Evolutionary conservation across 2,329 filamentous ascomycete species (phyloP).

Genomic region (Aspergillus puulaauensis): DNA sequence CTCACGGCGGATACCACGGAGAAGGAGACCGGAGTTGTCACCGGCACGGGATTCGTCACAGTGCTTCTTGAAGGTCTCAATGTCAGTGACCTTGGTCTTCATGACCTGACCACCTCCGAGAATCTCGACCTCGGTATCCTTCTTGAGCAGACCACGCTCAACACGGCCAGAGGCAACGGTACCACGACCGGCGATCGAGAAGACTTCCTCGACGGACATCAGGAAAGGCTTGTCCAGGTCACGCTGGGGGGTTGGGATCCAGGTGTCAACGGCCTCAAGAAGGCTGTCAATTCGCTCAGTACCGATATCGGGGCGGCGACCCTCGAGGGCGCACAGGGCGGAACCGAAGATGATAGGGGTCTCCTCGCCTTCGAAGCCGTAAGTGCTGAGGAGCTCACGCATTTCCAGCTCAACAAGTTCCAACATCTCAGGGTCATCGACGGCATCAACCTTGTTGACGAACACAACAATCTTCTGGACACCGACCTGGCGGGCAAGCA

Average conservation of each 20-base stretch:
- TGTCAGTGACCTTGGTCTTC: conserved; percentile 99
- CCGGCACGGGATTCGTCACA: conserved; percentile 94
- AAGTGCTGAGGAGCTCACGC: conserved; percentile 89
- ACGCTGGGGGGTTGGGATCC: conserved; percentile 94
- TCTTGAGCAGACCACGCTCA: conserved; percentile 92
- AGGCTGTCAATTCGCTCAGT: conserved; percentile 86
- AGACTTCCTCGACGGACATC: conserved; percentile 95
- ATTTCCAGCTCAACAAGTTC: conserved; percentile 99
- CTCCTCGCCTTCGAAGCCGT: conserved; percentile 97
- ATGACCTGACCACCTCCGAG: conserved; percentile 81
- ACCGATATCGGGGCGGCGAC: conserved; percentile 83
- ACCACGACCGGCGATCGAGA: conserved; percentile 88
- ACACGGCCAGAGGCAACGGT: conserved; percentile 97
- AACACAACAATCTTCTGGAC: conserved; percentile 98
- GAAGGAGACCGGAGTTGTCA: conserved; percentile 95
- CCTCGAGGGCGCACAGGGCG: conserved; percentile 89
- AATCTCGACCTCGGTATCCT: conserved; percentile 90
- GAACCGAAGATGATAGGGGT: conserved; percentile 97
- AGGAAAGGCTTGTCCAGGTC: conserved; percentile 98
- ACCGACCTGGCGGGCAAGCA: conserved; percentile 96
- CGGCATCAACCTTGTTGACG: conserved; percentile 98
- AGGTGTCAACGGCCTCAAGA: conserved; percentile 82
- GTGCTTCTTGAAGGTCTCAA: conserved; percentile 99
- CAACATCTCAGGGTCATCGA: conserved; percentile 99
- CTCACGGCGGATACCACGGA: conserved; percentile 94